Evolutionary conservation across 2,329 filamentous ascomycete genomes (phyloP), one percentile per base, ranked within the genome.

Genomic region (Penicillium griseofulvum): DNA sequence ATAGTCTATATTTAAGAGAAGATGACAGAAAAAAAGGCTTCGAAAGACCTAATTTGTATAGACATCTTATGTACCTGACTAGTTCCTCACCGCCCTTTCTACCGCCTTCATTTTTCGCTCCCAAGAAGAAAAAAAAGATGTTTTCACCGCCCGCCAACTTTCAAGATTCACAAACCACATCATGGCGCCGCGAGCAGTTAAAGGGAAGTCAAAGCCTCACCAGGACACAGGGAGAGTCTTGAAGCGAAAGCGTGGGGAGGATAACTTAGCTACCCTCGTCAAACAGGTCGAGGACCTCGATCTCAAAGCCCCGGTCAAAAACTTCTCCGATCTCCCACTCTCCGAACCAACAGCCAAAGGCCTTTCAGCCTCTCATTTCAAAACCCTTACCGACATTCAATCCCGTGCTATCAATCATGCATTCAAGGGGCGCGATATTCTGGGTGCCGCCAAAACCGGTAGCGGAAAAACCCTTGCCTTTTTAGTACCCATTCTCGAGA

Each of bases 401-500:
- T 83, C 88, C 46, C 87, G 87, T 68, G 91, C 92, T n/a, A 88
- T 99, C 56, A 91, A 90, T 6, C 81, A 91, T 57, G 92, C 90
- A 9, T 82, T 99, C 60, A 89, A 95, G 73, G 90, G 90, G 54
- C 80, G 80, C 55, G 94, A 99, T 72, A 89, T 99, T 38, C 85
- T 99, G 38, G 94, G 92, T 39, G 94, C 94, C 5, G 94, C 94
- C 38, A 97, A 96, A 76, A 97, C 93, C 0, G 93, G 93, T 49
- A 95, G 90, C 70, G 93, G 93, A 68, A 97, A 97, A 79, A 97
- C 93, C 0, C 81, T 99, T 24, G 90, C 94, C 0, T 99, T 99
- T 71, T 77, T 99, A 8, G 79, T 97, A 2, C 94, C 94, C 1
- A 87, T 97, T 0, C 83, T 99, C 47, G 94, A 99, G 74, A 95